Conservation (phyloP, 1,284 basidiomycete species). For the Takashimella tepidaria region DNA sequence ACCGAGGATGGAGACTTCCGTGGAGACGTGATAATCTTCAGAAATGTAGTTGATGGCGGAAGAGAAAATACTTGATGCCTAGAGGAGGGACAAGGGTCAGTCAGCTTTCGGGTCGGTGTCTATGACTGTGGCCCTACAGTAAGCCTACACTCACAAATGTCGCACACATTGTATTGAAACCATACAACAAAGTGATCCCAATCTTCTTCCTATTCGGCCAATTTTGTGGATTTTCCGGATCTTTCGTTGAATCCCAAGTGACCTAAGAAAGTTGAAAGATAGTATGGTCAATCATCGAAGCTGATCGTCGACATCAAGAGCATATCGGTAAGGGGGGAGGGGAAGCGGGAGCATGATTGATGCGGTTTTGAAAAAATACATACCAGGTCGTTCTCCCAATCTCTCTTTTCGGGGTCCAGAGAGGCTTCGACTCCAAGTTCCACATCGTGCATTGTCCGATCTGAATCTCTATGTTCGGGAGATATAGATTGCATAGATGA, state of each 20-base stretch:
- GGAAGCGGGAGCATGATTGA: no score
- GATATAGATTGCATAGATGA: neutral
- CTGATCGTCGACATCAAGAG: no score
- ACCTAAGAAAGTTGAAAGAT: constrained; percentile 37
- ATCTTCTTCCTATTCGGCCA: constrained; percentile 61
- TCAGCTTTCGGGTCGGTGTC: constrained; percentile 10
- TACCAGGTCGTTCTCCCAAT: neutral
- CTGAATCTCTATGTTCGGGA: neutral
- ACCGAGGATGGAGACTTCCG: constrained; percentile 56
- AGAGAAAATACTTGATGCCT: constrained; percentile 56
- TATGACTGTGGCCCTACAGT: constrained; percentile 6
- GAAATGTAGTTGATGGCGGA: constrained; percentile 59
- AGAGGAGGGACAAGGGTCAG: constrained; percentile 10
- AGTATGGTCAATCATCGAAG: neutral
- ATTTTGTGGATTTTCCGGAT: constrained; percentile 63
- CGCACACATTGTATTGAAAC: constrained; percentile 58
- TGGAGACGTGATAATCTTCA: constrained; percentile 56
- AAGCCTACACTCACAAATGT: constrained; percentile 25
- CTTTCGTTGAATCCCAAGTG: constrained; percentile 60
- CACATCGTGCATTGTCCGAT: neutral
- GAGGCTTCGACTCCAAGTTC: neutral
- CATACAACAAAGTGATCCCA: constrained; percentile 60
- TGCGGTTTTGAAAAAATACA: neutral
- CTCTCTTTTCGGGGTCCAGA: neutral
- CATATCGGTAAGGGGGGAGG: no score